A percentile compares a stretch with the other conserved stretches of the same genome.
Evolutionary conservation across 1,284 basidiomycete species (phyloP).

Genomic region (Earliella scabrosa): DNA sequence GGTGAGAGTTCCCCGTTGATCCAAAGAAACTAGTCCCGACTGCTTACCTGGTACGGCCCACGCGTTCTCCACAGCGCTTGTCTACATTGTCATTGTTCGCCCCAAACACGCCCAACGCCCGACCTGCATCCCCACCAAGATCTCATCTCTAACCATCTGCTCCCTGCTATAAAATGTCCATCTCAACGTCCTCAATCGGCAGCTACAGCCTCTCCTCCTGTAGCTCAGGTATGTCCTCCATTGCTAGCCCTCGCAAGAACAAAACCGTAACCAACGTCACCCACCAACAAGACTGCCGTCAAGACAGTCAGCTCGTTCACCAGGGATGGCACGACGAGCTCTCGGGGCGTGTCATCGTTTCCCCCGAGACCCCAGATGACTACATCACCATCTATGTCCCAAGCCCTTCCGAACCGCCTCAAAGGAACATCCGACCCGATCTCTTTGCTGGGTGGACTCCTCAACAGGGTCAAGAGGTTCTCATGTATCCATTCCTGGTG

Average conservation of each 20-base stretch:
- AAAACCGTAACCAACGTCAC: background rate
- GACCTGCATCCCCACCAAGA: too few relatives aligned
- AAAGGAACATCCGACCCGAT: background rate
- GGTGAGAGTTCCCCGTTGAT: too few relatives aligned
- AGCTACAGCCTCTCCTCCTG: background rate
- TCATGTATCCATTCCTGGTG: background rate
- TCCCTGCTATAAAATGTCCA: constrained; percentile 6
- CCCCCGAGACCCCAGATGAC: background rate
- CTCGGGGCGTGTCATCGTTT: background rate
- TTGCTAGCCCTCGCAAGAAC: background rate
- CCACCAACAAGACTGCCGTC: background rate
- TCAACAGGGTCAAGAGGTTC: background rate
- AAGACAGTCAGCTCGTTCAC: background rate
- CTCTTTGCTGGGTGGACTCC: background rate
- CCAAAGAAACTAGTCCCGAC: too few relatives aligned
- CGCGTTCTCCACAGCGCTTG: too few relatives aligned
- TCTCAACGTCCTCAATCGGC: constrained; percentile 6
- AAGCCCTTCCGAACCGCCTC: background rate
- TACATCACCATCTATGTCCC: background rate
- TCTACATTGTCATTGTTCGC: background rate
- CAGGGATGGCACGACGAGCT: background rate
- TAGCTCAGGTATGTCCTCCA: constrained; percentile 8
- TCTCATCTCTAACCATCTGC: background rate
- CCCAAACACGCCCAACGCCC: background rate
- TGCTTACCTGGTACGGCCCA: too few relatives aligned